Evolutionary conservation across 495 filamentous ascomycete genomes (phyloP).

Genomic region (Rhizodiscina lignyota): DNA sequence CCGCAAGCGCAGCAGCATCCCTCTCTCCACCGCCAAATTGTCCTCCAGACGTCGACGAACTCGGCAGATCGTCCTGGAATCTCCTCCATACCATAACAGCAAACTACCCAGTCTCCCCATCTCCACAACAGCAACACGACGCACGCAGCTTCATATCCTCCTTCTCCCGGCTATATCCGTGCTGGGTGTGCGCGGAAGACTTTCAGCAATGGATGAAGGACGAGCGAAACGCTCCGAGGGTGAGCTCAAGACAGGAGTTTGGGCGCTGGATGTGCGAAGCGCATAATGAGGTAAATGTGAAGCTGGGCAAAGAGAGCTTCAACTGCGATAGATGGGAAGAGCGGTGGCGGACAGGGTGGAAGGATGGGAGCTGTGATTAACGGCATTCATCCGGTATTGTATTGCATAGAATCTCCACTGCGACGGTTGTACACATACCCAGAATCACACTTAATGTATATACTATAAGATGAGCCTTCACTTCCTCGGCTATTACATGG

Average conservation of each 20-base stretch:
- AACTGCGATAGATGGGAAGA: slow-evolving; percentile 88
- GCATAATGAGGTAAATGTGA: slow-evolving; percentile 93
- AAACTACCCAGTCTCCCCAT: slow-evolving; percentile 56
- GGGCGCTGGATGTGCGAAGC: slow-evolving; percentile 93
- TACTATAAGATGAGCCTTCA: too few relatives aligned
- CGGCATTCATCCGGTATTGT: too few relatives aligned
- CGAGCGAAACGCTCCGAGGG: slow-evolving; percentile 43
- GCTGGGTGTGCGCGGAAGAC: slow-evolving; percentile 87
- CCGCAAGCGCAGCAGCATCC: slow-evolving; percentile 4
- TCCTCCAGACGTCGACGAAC: slow-evolving; percentile 65
- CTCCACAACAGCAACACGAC: slow-evolving; percentile 48
- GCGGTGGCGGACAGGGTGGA: slow-evolving; percentile 87
- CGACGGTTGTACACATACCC: too few relatives aligned
- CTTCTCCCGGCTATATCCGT: slow-evolving; percentile 79
- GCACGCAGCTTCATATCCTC: slow-evolving; percentile 60
- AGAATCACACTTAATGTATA: too few relatives aligned
- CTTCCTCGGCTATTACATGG: too few relatives aligned
- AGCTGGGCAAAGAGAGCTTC: slow-evolving; percentile 81
- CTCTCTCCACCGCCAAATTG: slow-evolving; percentile 18
- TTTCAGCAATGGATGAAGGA: slow-evolving; percentile 68
- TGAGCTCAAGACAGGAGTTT: slow-evolving; percentile 55
- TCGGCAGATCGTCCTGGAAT: slow-evolving; percentile 84
- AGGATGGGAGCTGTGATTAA: slow-evolving; percentile 49
- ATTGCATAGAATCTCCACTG: too few relatives aligned
- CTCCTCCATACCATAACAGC: slow-evolving; percentile 83